Evolutionary conservation across 345 rosid species (phyloP).

Genomic region (Melastoma malabathricum): DNA sequence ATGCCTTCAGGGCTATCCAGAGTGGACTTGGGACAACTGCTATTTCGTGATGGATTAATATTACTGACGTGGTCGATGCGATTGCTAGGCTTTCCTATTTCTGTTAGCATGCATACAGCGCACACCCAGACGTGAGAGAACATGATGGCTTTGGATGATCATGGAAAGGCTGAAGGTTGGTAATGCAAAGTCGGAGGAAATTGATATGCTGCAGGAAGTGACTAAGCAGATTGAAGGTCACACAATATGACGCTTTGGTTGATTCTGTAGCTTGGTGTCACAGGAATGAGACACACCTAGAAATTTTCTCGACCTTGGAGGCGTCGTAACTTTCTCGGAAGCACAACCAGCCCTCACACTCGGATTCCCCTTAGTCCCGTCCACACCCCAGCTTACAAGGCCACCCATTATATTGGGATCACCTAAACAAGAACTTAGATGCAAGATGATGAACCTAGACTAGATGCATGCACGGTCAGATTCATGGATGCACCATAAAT

Average conservation of each 20-base stretch:
- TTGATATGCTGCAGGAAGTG: conserved; percentile 96
- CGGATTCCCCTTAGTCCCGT: too few relatives aligned
- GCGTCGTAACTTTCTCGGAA: too few relatives aligned
- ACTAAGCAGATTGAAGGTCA: conserved; percentile 98
- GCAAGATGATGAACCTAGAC: too few relatives aligned
- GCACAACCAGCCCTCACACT: too few relatives aligned
- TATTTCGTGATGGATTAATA: conserved; percentile 95
- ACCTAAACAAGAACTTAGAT: too few relatives aligned
- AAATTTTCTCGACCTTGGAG: too few relatives aligned
- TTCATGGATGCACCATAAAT: too few relatives aligned
- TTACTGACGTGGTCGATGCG: conserved; percentile 98
- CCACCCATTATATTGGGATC: too few relatives aligned
- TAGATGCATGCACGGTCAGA: too few relatives aligned
- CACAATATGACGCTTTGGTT: conserved; percentile 93
- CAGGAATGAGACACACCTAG: too few relatives aligned
- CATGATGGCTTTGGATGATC: conserved; percentile 98
- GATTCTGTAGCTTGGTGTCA: conserved; percentile 79
- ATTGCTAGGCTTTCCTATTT: conserved; percentile 94
- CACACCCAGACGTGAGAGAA: conserved; percentile 96
- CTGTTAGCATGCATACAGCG: conserved; percentile 99
- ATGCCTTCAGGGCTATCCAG: conserved; percentile 90
- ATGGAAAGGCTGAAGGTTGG: conserved; percentile 98
- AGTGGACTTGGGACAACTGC: conserved; percentile 95
- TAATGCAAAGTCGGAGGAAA: conserved; percentile 88
- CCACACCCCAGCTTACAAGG: too few relatives aligned